phyloP scores from a whole-genome alignment of 768 basidiomycete species.

The Lyophyllum semitale region DNA sequence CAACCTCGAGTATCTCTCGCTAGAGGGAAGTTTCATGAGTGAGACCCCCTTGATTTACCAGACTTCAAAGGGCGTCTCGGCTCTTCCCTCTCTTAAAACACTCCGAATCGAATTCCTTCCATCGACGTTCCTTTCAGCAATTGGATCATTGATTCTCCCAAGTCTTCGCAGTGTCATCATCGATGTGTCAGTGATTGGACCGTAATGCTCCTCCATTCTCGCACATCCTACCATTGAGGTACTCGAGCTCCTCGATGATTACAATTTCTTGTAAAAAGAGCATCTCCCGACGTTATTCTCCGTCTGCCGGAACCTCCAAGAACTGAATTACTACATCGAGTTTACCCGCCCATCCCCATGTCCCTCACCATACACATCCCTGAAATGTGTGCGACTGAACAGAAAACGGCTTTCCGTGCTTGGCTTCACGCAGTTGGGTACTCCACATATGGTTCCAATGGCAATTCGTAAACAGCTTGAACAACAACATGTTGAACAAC shows the following conservation, averaged over 20 bases:
- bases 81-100: neutral
- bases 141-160: neutral
- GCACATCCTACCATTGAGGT: neutral
- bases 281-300: neutral
- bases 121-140: neutral
- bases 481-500: neutral
- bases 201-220: neutral
- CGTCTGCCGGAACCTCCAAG: neutral
- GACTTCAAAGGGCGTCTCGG: neutral
- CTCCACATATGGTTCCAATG: neutral
- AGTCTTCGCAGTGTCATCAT: conserved; percentile 2
- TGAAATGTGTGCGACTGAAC: neutral
- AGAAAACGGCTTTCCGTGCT: neutral
- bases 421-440: neutral
- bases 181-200: neutral
- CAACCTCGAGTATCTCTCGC: conserved; percentile 5
- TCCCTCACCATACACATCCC: neutral
- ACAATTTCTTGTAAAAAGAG: neutral
- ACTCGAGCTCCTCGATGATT: conserved; percentile 5
- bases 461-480: too few species aligned
- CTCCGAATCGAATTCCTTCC: neutral
- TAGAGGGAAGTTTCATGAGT: neutral
- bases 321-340: conserved; percentile 12
- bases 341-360: neutral
- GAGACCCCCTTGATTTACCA: neutral